Evolutionary conservation across 345 rosid genomes (phyloP).

Genomic region (Heritiera fomes): DNA sequence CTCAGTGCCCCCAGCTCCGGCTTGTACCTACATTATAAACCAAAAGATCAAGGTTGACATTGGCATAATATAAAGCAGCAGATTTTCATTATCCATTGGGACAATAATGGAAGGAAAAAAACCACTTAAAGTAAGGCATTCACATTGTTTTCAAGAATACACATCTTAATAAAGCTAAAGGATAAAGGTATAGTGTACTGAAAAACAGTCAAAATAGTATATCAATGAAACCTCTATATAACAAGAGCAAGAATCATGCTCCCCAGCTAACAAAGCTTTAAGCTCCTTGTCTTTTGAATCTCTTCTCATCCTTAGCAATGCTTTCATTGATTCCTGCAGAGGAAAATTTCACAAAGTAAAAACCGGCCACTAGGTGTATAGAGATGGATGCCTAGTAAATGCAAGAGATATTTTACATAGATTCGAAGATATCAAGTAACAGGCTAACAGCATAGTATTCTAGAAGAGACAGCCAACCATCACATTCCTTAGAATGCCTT

Average conservation of each 20-base stretch:
- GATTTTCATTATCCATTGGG: neutral
- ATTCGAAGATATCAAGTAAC: neutral
- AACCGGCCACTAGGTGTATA: neutral
- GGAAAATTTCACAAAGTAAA: slow-evolving; percentile 9
- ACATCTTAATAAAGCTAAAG: slow-evolving; percentile 9
- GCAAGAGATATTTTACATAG: neutral
- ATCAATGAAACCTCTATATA: slow-evolving; percentile 64
- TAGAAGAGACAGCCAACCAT: neutral
- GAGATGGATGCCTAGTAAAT: neutral
- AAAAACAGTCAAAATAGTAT: slow-evolving; percentile 1
- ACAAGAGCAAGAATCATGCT: slow-evolving; percentile 78
- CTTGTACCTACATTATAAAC: slow-evolving; percentile 68
- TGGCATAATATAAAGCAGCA: neutral
- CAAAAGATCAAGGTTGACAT: slow-evolving; percentile 4
- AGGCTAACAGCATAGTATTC: neutral
- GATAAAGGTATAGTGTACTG: neutral
- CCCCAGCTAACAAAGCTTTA: slow-evolving; percentile 82
- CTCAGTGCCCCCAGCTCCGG: slow-evolving; percentile 98
- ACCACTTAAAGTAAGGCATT: neutral
- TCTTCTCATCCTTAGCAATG: slow-evolving; percentile 74
- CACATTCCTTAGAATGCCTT: neutral
- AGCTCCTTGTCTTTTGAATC: slow-evolving; percentile 82
- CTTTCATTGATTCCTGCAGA: slow-evolving; percentile 69
- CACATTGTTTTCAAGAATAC: neutral
- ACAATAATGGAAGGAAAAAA: neutral